phyloP scores from a whole-genome alignment of 768 basidiomycete genomes.

The Calvatia gigantea region DNA sequence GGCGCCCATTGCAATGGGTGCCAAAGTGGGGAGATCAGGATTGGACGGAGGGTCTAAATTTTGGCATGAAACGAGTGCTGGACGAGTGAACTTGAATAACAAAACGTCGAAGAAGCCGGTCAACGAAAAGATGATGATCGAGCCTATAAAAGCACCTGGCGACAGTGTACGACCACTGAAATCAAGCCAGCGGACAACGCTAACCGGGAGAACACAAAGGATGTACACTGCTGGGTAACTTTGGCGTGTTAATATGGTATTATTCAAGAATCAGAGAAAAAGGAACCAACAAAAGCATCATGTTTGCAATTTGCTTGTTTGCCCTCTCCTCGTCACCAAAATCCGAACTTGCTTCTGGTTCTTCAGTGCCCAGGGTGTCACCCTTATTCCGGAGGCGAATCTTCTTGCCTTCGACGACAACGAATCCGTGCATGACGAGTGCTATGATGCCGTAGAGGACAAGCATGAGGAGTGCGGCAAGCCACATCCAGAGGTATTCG shows the following conservation, averaged over 20 bases:
- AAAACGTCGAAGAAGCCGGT: slow-evolving; percentile 20
- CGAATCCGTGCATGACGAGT: slow-evolving; percentile 31
- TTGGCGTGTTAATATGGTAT: background rate
- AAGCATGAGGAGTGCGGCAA: slow-evolving; percentile 33
- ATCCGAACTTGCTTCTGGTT: background rate
- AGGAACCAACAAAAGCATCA: slow-evolving; percentile 36
- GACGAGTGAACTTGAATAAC: slow-evolving; percentile 17
- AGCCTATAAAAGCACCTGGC: slow-evolving; percentile 14
- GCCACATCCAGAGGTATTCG: slow-evolving; percentile 45
- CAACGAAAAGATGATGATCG: slow-evolving; percentile 16
- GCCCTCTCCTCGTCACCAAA: slow-evolving; percentile 16
- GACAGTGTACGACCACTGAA: slow-evolving; percentile 13
- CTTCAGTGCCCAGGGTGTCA: background rate
- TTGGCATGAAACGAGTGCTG: slow-evolving; percentile 8
- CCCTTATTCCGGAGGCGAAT: background rate
- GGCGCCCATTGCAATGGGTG: background rate
- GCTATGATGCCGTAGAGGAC: slow-evolving; percentile 35
- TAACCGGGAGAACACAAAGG: slow-evolving; percentile 21
- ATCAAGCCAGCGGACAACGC: slow-evolving; percentile 20
- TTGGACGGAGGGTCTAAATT: background rate
- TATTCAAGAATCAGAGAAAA: background rate
- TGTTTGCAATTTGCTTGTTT: slow-evolving; percentile 24
- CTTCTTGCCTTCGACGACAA: slow-evolving; percentile 24
- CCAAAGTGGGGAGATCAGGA: background rate
- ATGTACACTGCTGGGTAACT: slow-evolving; percentile 41